Base-by-base conservation (phyloP, 495 filamentous ascomycete species). In the Aspergillus kassunensis region DNA sequence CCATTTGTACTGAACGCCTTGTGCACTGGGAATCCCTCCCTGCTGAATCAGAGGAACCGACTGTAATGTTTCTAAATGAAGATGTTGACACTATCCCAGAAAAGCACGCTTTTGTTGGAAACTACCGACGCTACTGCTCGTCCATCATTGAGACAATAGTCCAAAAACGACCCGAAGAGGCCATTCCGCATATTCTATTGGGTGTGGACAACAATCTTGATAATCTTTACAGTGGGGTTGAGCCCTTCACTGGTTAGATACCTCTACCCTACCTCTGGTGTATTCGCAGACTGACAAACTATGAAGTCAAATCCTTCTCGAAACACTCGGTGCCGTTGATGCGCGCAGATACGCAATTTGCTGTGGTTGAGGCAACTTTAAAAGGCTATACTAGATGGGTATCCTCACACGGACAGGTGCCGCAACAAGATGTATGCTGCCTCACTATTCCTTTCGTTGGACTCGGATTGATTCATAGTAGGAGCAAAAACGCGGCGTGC, bases 71-170 rank as follows among this genome's bases (percentile, higher is more conserved):
- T 52, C 78, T 99, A 6, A 70, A 88, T 44, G 90, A 96, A 54
- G 93, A 99, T 64, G 89, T 96, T 27, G 95, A 97, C 65, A 97
- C 93, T 0, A 76, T 91, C 25, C 95, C 95, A 1, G 95, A 99
- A 65, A 78, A 88, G 20, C 93, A 99, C 71, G 89, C 91, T 11
- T 99, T 99, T 64, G 79, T 97, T n/a, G 92, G 93, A 1, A 97
- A 97, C 59, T 99, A 97, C 64, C 77, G 91, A 19, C 81, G 95
- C 40, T 97, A 95, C 58, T 93, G 91, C 64, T 81, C 82, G 10
- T 83, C 85, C 27, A 81, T 96, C 5, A 87, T 97, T 41, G 91
- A 97, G 67, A 77, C 75, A 24, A 88, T 97, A 43, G 88, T 91
- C 15, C 76, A 86, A 39, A 83, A 86, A 51, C 81, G 86, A 53